phyloP scores from a whole-genome alignment of 345 rosid species.

The Pugionium dolabratum region DNA sequence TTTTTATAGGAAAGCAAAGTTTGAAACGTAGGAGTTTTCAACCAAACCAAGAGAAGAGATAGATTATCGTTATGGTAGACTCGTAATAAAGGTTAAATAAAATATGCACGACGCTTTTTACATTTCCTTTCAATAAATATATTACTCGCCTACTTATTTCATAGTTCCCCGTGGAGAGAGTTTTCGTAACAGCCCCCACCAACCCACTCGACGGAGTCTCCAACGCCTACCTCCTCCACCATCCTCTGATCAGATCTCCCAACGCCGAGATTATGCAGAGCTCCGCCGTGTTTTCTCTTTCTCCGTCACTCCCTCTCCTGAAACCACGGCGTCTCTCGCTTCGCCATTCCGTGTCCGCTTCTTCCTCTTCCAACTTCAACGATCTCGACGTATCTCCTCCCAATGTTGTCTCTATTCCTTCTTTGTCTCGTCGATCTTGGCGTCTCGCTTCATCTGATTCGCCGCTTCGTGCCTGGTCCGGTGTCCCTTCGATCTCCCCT shows the following conservation, averaged over 20 bases:
- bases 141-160: background rate
- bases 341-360: slow-evolving; percentile 18
- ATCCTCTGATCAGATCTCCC: slow-evolving; percentile 37
- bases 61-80: background rate
- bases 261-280: slow-evolving; percentile 62
- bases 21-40: slow-evolving; percentile 10
- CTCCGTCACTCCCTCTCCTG: slow-evolving; percentile 44
- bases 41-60: background rate
- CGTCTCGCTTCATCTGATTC: slow-evolving; percentile 41
- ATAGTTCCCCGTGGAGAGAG: background rate
- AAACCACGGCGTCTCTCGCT: slow-evolving; percentile 44
- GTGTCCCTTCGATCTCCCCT: slow-evolving; percentile 44
- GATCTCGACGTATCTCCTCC: slow-evolving; percentile 38
- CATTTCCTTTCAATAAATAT: slow-evolving; percentile 11
- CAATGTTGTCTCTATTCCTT: slow-evolving; percentile 51
- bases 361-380: slow-evolving; percentile 38
- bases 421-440: slow-evolving; percentile 71
- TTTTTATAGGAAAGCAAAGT: background rate
- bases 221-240: background rate
- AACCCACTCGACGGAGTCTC: slow-evolving; percentile 45
- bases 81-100: background rate
- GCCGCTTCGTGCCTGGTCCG: slow-evolving; percentile 64
- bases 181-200: slow-evolving; percentile 31
- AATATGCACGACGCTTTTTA: background rate
- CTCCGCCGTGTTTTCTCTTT: slow-evolving; percentile 54